Evolutionary conservation across 805 yeast genomes (phyloP).

Genomic region (Starmerella powellii): DNA sequence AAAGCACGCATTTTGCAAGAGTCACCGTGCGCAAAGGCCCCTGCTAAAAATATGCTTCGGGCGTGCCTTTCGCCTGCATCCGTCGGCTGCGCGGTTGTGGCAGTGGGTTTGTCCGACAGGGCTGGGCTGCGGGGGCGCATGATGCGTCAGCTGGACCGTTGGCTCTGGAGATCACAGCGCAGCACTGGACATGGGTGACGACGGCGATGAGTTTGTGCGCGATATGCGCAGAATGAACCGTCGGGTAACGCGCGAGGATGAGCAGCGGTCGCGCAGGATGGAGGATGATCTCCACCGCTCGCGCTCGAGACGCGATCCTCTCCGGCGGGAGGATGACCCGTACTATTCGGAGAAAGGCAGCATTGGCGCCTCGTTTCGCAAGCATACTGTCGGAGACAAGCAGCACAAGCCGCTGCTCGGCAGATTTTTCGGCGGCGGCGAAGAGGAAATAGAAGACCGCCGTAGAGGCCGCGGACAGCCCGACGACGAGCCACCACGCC

Average conservation of each 20-base stretch:
- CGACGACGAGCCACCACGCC: neutral
- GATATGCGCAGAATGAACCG: slow-evolving; percentile 13
- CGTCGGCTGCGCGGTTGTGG: neutral
- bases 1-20: too few relatives aligned
- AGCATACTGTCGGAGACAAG: slow-evolving; percentile 14
- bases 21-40: too few relatives aligned
- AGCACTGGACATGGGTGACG: slow-evolving; percentile 13
- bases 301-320: slow-evolving; percentile 7
- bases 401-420: slow-evolving; percentile 17
- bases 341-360: slow-evolving; percentile 1
- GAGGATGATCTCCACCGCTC: slow-evolving; percentile 12
- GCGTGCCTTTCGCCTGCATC: too few relatives aligned
- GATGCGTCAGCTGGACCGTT: neutral
- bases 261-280: slow-evolving; percentile 13
- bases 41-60: too few relatives aligned
- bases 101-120: too few relatives aligned
- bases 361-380: slow-evolving; percentile 11
- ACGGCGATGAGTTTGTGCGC: slow-evolving; percentile 14
- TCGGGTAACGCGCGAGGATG: slow-evolving; percentile 16
- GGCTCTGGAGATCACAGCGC: neutral
- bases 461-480: neutral
- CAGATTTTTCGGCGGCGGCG: slow-evolving; percentile 11
- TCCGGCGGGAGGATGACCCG: slow-evolving; percentile 9
- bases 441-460: neutral
- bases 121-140: too few relatives aligned